These are phyloP conservation scores for Penicillium atrosanguineum DNA, from an alignment of 495 filamentous ascomycete species.

Conservation along the genomic window DNA sequence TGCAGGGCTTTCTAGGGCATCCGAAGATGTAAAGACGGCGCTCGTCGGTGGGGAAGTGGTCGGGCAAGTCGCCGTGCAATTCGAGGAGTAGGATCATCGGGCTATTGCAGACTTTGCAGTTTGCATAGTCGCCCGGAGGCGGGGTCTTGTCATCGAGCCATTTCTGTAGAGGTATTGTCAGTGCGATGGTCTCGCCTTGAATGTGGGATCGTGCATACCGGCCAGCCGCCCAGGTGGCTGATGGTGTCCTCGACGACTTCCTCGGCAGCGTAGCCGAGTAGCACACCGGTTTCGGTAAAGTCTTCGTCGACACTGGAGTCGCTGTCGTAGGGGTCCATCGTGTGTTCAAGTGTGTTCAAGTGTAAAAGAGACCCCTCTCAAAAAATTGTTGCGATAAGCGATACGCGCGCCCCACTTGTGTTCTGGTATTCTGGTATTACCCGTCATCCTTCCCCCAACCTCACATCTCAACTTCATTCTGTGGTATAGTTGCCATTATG, in stretches of 20 bases:
- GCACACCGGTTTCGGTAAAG: constrained; percentile 82
- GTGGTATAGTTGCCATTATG: background rate
- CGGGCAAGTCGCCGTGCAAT: constrained; percentile 86
- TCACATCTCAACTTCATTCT: constrained; percentile 2
- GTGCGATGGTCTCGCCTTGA: background rate
- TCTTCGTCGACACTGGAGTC: constrained; percentile 65
- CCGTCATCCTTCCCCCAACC: constrained; percentile 3
- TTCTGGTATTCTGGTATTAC: constrained; percentile 4
- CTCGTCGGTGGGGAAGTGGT: constrained; percentile 81
- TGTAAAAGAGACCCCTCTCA: constrained; percentile 21
- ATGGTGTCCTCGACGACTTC: constrained; percentile 81
- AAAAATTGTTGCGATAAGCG: constrained; percentile 32
- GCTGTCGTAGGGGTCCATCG: constrained; percentile 81
- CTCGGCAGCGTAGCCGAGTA: constrained; percentile 85
- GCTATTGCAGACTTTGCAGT: constrained; percentile 85
- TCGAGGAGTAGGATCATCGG: constrained; percentile 84
- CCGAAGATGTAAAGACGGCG: constrained; percentile 80
- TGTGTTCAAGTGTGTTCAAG: constrained; percentile 6
- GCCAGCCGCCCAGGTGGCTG: constrained; percentile 82
- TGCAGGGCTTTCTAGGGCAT: constrained; percentile 76
- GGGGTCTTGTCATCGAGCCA: constrained; percentile 71
- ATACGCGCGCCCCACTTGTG: constrained; percentile 19
- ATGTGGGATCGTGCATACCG: constrained; percentile 56
- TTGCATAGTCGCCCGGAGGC: constrained; percentile 75
- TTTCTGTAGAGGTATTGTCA: constrained; percentile 50